Evolutionary conservation across 805 yeast genomes (phyloP), one percentile per base, ranked within the genome.

Genomic region (Ogataea nitratoaversa): DNA sequence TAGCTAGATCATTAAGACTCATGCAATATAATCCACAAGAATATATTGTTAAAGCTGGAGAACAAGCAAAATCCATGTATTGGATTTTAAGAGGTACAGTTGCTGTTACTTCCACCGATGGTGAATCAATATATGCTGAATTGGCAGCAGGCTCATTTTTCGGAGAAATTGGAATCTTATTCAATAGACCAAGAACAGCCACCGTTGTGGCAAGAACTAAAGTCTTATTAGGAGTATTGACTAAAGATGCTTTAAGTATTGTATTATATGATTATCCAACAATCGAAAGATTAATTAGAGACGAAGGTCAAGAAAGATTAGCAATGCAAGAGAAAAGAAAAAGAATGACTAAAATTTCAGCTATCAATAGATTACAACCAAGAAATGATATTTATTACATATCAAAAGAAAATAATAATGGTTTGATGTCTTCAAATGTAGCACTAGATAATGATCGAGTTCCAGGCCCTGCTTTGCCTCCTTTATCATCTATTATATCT

Each of bases 1-100:
- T 84, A 4, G 79, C 81, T 0, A 66, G 78, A 24, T 72, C 76
- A 39, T 63, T 84, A 18, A 71, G 73, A 35, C 67, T 82, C 7
- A 72, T 80, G 44, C 83, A 78, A 41, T 77, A 70, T 44, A 79
- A 76, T 43, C 81, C 90, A 0, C 86, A 82, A 49, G 84, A 79
- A 44, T 79, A 76, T 54, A 79, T 84, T 28, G 78, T 84, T 32
- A 78, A 77, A 42, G 76, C 71, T 47, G 90, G 91, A 2, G 89
- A 83, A 48, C 82, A 80, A 1, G 79, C 88, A 2, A 74, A 73
- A 49, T 75, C 90, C 17, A 82, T 84, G 86, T 84, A 82, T 54
- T 83, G 91, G 89, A 79, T 84, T 29, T 59, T 84, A 13, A 74
- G 83, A 52, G 93, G 93, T 3, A 71, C 80, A 0, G 91, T 84